Evolutionary conservation across 108 stramenopile genomes (phyloP), one percentile per base, ranked within the genome.

Genomic region (Heterococcus sp.): DNA sequence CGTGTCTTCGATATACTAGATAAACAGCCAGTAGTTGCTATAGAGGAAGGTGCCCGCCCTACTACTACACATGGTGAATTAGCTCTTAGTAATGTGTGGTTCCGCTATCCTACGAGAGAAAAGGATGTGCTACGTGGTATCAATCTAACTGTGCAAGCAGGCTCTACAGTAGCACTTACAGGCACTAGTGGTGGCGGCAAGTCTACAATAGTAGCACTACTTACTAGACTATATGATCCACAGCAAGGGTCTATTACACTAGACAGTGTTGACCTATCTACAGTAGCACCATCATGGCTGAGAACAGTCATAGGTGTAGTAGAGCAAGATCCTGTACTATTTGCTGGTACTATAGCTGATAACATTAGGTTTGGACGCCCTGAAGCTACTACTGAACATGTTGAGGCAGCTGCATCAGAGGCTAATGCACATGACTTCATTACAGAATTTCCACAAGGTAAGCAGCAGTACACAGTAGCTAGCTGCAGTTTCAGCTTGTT

Each of bases 101-200:
- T 76, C 67, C 75, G 67, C 5, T 76, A 76, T 34, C 75, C 64
- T 30, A 28, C 64, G 2, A 31, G 74, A 32, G 65, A 75, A 11
- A 75, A 75, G 73, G 86, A 38, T 35, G 92, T 94, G 21, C 77
- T 99, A 26, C 69, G 86, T 3, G 78, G 90, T 83, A 74, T 97
- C 28, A 89, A 91, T 11, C 74, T 99, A 26, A 38, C 70, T 32
- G 78, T 97, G 14, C 68, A 82, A 35, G 78, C 93, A 4, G 95
- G 95, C 30, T 82, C 92, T 36, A 91, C 94, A 66, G 87, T 95
- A 29, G 96, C 94, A 0, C 67, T 99, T 31, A 92, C 94, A 1
- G 98, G 98, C 11, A 85, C 91, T 31, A 94, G 93, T 83, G 98
- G 98, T 1, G 84, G 85, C 28, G 98, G 98, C 30, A 99, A 97